Evolutionary conservation across 2,329 filamentous ascomycete genomes (phyloP).

Genomic region (Chrysoporthe puriensis): DNA sequence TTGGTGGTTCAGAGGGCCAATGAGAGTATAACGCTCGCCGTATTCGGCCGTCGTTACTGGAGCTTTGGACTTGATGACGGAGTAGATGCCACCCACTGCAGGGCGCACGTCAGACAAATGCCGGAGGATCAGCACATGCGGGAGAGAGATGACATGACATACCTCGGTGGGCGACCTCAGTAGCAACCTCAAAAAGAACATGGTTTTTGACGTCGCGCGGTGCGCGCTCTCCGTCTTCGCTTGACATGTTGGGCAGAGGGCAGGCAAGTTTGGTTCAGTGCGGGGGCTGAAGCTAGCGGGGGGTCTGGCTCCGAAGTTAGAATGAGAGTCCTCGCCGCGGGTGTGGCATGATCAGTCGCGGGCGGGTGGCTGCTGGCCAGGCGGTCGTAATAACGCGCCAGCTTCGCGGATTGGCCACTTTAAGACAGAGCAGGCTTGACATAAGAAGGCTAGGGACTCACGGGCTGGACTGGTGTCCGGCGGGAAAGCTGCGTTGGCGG

Average conservation of each 20-base stretch:
- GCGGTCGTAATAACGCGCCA: neutral
- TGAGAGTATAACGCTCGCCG: constrained; percentile 94
- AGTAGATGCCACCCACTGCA: constrained; percentile 96
- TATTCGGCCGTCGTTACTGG: constrained; percentile 97
- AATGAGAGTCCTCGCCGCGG: neutral
- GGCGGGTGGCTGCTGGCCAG: neutral
- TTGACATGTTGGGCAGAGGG: constrained; percentile 44
- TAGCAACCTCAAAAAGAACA: constrained; percentile 94
- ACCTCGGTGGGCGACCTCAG: constrained; percentile 97
- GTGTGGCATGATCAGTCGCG: neutral
- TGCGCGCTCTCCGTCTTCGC: constrained; percentile 48
- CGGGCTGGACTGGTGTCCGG: neutral
- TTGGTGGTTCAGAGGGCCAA: constrained; percentile 89
- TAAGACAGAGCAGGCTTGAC: neutral
- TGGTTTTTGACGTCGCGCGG: constrained; percentile 87
- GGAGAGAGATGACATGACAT: constrained; percentile 37
- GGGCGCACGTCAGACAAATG: constrained; percentile 32
- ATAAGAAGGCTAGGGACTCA: neutral
- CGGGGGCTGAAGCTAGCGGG: constrained; percentile 15
- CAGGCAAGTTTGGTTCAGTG: constrained; percentile 15
- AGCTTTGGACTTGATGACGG: constrained; percentile 97
- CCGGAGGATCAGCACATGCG: neutral
- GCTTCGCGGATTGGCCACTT: neutral
- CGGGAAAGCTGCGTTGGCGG: neutral
- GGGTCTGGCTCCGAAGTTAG: neutral